Conservation (phyloP, 331 rosid genomes). For the Pyrus hybrid region DNA sequence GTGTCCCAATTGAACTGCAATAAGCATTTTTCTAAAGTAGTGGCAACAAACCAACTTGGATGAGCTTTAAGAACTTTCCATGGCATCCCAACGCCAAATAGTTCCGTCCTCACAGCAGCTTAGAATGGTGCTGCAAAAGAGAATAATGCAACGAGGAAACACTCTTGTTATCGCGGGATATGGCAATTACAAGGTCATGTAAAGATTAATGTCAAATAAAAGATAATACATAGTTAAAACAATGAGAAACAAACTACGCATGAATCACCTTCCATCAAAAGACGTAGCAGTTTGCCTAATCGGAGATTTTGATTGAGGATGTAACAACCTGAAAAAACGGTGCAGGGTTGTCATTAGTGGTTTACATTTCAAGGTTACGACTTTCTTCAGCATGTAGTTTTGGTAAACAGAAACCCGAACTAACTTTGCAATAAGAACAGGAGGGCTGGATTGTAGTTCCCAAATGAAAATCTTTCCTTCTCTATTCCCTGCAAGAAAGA, state of each 20-base stretch:
- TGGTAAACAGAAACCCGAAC: slow-evolving; percentile 7
- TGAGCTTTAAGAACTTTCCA: slow-evolving; percentile 18
- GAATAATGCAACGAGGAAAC: neutral
- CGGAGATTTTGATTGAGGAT: slow-evolving; percentile 78
- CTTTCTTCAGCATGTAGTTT: neutral
- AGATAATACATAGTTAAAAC: neutral
- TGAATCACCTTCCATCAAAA: slow-evolving; percentile 75
- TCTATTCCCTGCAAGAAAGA: slow-evolving; percentile 58
- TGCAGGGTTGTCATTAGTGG: neutral
- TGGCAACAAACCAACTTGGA: neutral
- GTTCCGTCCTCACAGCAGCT: slow-evolving; percentile 91
- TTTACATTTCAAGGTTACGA: neutral
- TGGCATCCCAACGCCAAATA: slow-evolving; percentile 97
- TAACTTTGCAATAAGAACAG: slow-evolving; percentile 66
- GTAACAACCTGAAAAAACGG: slow-evolving; percentile 53
- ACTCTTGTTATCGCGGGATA: neutral
- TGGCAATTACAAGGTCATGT: neutral
- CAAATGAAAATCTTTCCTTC: slow-evolving; percentile 85
- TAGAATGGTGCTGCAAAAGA: slow-evolving; percentile 68
- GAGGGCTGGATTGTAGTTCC: slow-evolving; percentile 96
- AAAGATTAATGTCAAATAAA: neutral
- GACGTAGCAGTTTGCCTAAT: slow-evolving; percentile 95
- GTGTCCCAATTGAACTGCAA: neutral
- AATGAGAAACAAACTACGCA: neutral
- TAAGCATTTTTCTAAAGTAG: neutral